Percentiles rank a stretch among this genome's conserved stretches.
Evolutionary conservation across 768 basidiomycete species (phyloP).

Genomic region (Tylopilus felleus): DNA sequence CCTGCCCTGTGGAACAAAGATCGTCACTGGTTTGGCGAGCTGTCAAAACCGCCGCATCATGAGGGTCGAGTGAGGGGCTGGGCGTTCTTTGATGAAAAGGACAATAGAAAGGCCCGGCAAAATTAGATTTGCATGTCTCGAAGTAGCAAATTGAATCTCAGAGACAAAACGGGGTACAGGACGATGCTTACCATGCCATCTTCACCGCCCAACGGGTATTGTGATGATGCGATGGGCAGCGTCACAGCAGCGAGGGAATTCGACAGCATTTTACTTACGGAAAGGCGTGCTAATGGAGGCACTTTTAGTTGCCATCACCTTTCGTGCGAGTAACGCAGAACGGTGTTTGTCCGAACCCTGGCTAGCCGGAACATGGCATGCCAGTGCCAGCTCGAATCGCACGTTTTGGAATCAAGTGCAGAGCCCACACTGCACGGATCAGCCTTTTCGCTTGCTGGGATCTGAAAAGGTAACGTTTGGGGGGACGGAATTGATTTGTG

Average conservation of each 20-base stretch:
- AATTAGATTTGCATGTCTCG: slow-evolving; percentile 19
- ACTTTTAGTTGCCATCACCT: slow-evolving; percentile 11
- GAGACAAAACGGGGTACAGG: neutral
- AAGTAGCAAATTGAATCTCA: slow-evolving; percentile 19
- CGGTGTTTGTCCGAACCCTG: slow-evolving; percentile 13
- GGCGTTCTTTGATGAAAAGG: slow-evolving; percentile 13
- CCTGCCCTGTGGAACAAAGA: slow-evolving; percentile 19
- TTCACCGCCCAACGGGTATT: slow-evolving; percentile 7
- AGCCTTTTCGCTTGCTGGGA: slow-evolving; percentile 4
- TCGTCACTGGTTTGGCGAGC: slow-evolving; percentile 11
- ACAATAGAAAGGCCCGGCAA: slow-evolving; percentile 7
- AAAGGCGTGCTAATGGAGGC: slow-evolving; percentile 15
- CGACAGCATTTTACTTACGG: slow-evolving; percentile 17
- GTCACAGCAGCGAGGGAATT: slow-evolving; percentile 14
- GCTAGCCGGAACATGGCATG: slow-evolving; percentile 12
- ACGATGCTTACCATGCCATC: neutral
- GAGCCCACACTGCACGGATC: slow-evolving; percentile 9
- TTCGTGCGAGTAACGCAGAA: slow-evolving; percentile 15
- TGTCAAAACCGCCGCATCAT: slow-evolving; percentile 11
- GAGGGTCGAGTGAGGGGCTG: slow-evolving; percentile 2
- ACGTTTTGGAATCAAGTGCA: slow-evolving; percentile 8
- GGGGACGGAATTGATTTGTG: slow-evolving; percentile 6
- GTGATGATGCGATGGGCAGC: slow-evolving; percentile 14
- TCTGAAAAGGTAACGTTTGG: slow-evolving; percentile 10
- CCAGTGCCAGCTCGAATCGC: neutral